These are phyloP conservation scores for Barnettozyma sucrosica DNA, from an alignment of 805 yeast species.

Conservation along the genomic window DNA sequence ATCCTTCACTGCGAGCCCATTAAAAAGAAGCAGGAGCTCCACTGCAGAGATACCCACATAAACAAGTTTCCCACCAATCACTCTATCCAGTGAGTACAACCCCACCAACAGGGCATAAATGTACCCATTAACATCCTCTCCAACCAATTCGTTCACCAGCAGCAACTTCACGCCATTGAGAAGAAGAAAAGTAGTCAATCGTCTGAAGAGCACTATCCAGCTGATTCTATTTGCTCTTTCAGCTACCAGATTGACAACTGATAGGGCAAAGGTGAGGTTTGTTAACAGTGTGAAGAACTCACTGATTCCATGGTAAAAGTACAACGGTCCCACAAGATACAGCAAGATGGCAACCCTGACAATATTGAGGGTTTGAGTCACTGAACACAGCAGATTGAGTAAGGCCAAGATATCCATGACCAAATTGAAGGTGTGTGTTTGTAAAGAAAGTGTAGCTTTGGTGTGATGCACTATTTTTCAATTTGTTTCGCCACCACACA, in stretches of 20 bases:
- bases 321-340: slow-evolving; percentile 6
- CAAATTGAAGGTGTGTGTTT: no score
- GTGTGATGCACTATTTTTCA: no score
- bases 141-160: background rate
- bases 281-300: slow-evolving; percentile 2
- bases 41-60: background rate
- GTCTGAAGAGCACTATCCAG: background rate
- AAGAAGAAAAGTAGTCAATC: background rate
- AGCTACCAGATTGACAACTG: background rate
- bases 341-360: background rate
- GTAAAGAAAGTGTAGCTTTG: no score
- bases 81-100: background rate
- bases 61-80: background rate
- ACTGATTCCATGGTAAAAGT: slow-evolving; percentile 2
- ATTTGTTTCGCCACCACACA: background rate
- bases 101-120: background rate
- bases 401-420: background rate
- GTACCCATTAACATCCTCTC: background rate
- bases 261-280: background rate
- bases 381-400: background rate
- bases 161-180: background rate
- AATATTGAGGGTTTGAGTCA: background rate
- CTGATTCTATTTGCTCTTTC: background rate
- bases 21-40: slow-evolving; percentile 2
- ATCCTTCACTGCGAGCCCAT: background rate